Base-by-base conservation (phyloP, 1,139 yeast genomes). In the Suhomyces guaymorum region DNA sequence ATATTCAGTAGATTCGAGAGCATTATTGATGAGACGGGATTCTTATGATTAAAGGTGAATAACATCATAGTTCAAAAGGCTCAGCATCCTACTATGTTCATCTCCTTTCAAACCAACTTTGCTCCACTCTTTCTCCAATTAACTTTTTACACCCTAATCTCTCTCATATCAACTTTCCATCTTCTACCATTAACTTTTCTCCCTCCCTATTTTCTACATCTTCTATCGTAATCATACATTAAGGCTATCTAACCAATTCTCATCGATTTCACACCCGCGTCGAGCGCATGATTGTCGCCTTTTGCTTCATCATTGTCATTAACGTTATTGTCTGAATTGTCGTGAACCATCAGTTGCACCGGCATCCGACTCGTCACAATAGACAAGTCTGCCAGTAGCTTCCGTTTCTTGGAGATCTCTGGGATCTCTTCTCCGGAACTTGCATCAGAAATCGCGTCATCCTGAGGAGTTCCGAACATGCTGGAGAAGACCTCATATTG, bases 401-500 rank as follows among this genome's bases (percentile, higher is more conserved):
- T 32, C 16, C 40, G 17, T 21, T 33, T 37, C 26, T 37, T 37
- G 7, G 24, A 24, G n/a, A 22, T 26, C 8, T 32, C 40, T 10
- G 13, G n/a, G 4, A 9, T 4, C 19, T 37, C 38, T 1, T 35
- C 34, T 2, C 19, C 5, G 5, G 28, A 27, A 10, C 30, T 32
- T 4, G 9, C 21, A 6, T 26, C 34, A 3, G 28, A 31, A 2
- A 7, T 23, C 8, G 14, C 5, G 3, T 23, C 31, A n/a, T 39
- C 41, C 14, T 12, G n/a, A 5, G 26, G 32, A 19, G 30, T 35
- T 9, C 47, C 47, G 39, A 46, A 48, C 12, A 45, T 25, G 4
- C 16, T 10, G 13, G 44, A 32, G 7, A 44, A 32, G 1, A 31
- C 31, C 13, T 33, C 42, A 25, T 46, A 48, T 23, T 33, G 43